Evolutionary conservation across 805 yeast species (phyloP).

Genomic region (Metschnikowia lochheadii): DNA sequence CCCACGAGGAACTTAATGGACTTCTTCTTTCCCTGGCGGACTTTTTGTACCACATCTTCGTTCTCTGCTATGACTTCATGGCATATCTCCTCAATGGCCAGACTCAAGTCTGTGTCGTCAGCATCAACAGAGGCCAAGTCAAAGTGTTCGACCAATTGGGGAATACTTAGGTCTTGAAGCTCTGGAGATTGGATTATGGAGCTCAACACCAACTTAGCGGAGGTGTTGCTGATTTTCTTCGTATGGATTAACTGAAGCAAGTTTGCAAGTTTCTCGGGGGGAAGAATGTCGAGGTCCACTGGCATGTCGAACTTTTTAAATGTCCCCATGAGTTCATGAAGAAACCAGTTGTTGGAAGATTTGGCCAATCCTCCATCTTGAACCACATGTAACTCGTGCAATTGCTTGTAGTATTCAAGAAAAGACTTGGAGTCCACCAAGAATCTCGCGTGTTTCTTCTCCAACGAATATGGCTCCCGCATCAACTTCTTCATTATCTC

Average conservation of each 20-base stretch:
- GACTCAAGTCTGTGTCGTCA: slow-evolving; percentile 30
- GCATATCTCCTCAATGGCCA: slow-evolving; percentile 42
- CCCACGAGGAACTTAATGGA: slow-evolving; percentile 81
- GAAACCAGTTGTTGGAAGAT: slow-evolving; percentile 62
- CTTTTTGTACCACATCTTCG: slow-evolving; percentile 52
- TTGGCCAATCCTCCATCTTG: not conserved
- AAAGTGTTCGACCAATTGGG: slow-evolving; percentile 49
- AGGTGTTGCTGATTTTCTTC: slow-evolving; percentile 54
- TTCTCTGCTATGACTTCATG: slow-evolving; percentile 40
- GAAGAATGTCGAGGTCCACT: slow-evolving; percentile 23
- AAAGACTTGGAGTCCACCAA: slow-evolving; percentile 49
- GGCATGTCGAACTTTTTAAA: slow-evolving; percentile 48
- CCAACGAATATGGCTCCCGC: slow-evolving; percentile 48
- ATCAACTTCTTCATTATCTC: slow-evolving; percentile 44
- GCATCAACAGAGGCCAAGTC: slow-evolving; percentile 38
- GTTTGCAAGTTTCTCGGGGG: slow-evolving; percentile 47
- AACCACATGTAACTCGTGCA: slow-evolving; percentile 43
- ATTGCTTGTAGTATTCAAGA: slow-evolving; percentile 47
- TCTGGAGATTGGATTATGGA: slow-evolving; percentile 53
- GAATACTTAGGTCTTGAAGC: slow-evolving; percentile 31
- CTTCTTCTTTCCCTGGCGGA: slow-evolving; percentile 55
- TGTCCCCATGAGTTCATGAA: slow-evolving; percentile 75
- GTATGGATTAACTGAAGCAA: slow-evolving; percentile 48
- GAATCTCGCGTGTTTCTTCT: slow-evolving; percentile 72
- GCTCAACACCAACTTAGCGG: slow-evolving; percentile 61